Base-by-base conservation (phyloP, 768 basidiomycete genomes). In the Scleroderma bovista region DNA sequence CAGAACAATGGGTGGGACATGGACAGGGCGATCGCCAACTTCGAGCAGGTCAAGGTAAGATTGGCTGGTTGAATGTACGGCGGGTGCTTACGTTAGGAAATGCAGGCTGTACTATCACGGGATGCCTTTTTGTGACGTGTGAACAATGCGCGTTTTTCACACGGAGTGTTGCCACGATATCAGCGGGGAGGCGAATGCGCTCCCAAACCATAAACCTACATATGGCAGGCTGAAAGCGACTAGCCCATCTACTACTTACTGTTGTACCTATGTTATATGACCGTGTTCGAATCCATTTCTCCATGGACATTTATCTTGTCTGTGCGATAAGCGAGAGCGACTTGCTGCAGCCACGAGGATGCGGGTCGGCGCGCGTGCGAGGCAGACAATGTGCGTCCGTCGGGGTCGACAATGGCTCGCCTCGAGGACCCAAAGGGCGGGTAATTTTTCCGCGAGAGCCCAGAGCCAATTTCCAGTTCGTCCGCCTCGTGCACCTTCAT, bases 1-100 rank as follows among this genome's bases (percentile, higher is more conserved):
- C 74, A 80, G 57, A 83, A 82, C 44, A 96, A 94, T 61, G 81
- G 72, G 8, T 98, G 93, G 93, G 81, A 93, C 62, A 58, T 88
- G 45, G 81, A 83, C 40, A 75, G 77, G 51, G 96, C 96, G 0
- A 61, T 92, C 22, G 76, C 77, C 44, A 94, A 95, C 61, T 98
- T 93, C 67, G 83, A 92, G 60, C 77, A 88, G 64, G 87, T 97
- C 59, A 88, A 88, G 80, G 88, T 88, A 55, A 51, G 36, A 20
- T 3, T 2, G 43, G 17, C 12, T 12, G 39, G 45, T 44, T 51
- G 32, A 46, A 20, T 46, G 36, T 29, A 29, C 9, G 50, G 47
- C n/a, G 53, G 45, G 52, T 60, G 22, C 60, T 67, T 57, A 69
- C 61, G 55, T 66, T 55, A 54, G 39, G 26, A 52, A 17, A 50